Conservation (phyloP, 2,329 filamentous ascomycete species). For the Claviceps citrina region DNA sequence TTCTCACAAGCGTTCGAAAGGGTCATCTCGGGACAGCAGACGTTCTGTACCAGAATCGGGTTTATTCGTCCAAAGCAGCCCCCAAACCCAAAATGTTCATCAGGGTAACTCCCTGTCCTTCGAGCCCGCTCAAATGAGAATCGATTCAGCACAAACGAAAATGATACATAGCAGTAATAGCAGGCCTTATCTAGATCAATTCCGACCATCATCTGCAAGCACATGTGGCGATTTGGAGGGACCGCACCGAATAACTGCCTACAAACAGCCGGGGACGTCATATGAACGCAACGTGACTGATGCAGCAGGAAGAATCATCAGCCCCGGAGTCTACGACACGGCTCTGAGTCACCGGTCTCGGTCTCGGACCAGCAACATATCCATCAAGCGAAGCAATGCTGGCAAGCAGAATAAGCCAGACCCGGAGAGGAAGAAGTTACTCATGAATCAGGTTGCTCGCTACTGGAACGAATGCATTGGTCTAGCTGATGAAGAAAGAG, state of each 20-base stretch:
- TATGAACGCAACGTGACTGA: constrained; percentile 1
- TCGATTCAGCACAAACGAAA: not conserved
- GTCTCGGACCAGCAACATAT: constrained; percentile 19
- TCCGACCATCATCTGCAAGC: constrained; percentile 10
- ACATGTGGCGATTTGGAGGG: constrained; percentile 19
- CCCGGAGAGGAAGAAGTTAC: constrained; percentile 14
- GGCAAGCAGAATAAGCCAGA: constrained; percentile 9
- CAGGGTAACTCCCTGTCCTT: not conserved
- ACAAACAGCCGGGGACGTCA: not conserved
- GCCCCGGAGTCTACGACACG: not conserved
- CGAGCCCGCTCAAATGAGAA: not conserved
- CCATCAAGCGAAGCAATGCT: constrained; percentile 13
- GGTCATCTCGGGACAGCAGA: not conserved
- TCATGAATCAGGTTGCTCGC: constrained; percentile 18
- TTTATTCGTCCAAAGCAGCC: not conserved
- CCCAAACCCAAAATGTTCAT: not conserved
- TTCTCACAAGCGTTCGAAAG: not conserved
- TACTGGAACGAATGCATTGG: constrained; percentile 21
- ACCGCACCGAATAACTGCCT: constrained; percentile 12
- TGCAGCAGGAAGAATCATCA: not conserved
- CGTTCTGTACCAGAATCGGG: not conserved
- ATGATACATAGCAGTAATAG: not conserved
- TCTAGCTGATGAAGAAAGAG: constrained; percentile 16
- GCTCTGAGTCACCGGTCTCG: constrained; percentile 10
- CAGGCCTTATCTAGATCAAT: not conserved